These are phyloP conservation scores for Rhodotorula kratochvilovae DNA, from an alignment of 768 basidiomycete species.

Conservation along the genomic window DNA sequence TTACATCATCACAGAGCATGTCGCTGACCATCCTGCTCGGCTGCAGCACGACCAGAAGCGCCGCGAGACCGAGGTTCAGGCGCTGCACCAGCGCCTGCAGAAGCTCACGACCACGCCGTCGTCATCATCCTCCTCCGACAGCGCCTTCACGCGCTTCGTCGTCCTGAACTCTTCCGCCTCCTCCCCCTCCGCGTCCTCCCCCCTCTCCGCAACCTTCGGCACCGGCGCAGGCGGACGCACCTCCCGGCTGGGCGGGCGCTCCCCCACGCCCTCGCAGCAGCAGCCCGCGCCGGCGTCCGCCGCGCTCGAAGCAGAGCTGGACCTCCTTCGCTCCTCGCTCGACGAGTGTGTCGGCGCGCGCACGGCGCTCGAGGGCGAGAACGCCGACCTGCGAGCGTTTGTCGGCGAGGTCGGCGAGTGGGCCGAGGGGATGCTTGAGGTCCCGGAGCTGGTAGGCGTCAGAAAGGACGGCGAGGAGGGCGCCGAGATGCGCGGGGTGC, in stretches of 20 bases:
- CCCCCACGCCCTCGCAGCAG: background rate
- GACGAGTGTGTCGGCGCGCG: background rate
- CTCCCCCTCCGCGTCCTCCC: background rate
- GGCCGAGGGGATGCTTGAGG: conserved; percentile 7
- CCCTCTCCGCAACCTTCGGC: background rate
- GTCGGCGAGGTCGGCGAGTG: conserved; percentile 30
- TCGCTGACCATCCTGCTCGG: background rate
- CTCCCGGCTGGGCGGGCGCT: background rate
- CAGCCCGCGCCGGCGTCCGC: background rate
- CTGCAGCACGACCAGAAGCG: conserved; percentile 29
- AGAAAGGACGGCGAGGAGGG: background rate
- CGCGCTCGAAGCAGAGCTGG: conserved; percentile 10
- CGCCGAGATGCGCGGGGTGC: background rate
- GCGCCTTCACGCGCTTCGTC: conserved; percentile 12
- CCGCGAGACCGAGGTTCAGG: conserved; percentile 17
- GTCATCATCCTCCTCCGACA: conserved; percentile 5
- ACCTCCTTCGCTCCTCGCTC: conserved; percentile 1
- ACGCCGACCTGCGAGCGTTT: conserved; percentile 5
- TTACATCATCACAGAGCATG: background rate
- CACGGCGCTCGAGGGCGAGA: conserved; percentile 1
- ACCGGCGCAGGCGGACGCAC: background rate
- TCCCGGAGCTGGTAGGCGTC: background rate
- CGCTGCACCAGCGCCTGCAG: conserved; percentile 16
- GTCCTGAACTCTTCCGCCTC: conserved; percentile 6
- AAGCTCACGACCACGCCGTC: conserved; percentile 14